Evolutionary conservation across 208 protist genomes (phyloP).

Genomic region (Crithidia mellificae): DNA sequence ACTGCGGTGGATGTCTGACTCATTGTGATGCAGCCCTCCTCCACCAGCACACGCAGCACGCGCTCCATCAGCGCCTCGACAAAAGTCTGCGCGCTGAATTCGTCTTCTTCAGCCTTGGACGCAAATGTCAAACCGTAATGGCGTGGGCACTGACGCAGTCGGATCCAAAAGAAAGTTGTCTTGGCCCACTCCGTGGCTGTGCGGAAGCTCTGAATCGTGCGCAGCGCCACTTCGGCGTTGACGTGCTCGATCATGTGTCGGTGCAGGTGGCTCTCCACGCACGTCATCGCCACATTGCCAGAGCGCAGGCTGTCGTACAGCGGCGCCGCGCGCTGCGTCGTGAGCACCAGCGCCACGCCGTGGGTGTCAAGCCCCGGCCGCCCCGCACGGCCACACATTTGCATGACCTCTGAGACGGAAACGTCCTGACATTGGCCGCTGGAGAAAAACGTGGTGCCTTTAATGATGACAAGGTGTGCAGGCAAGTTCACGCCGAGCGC

Average conservation of each 20-base stretch:
- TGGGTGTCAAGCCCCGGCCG: constrained; percentile 83
- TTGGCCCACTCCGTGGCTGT: constrained; percentile 84
- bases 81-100: constrained; percentile 60
- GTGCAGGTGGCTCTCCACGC: constrained; percentile 82
- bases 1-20: background rate
- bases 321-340: constrained; percentile 52
- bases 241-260: constrained; percentile 92
- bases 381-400: constrained; percentile 97
- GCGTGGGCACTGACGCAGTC: constrained; percentile 58
- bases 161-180: constrained; percentile 92
- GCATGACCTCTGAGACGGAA: constrained; percentile 96
- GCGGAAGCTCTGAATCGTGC: constrained; percentile 80
- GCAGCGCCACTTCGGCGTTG: constrained; percentile 92
- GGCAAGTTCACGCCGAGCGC: constrained; percentile 94
- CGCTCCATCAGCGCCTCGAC: constrained; percentile 65
- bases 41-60: constrained; percentile 56
- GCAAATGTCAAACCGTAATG: constrained; percentile 79
- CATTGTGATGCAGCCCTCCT: constrained; percentile 54
- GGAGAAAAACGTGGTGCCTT: constrained; percentile 99
- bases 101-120: constrained; percentile 40
- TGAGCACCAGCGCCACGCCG: constrained; percentile 91
- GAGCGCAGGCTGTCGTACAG: constrained; percentile 65
- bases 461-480: constrained; percentile 91
- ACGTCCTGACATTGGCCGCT: constrained; percentile 93
- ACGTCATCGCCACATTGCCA: constrained; percentile 34